phyloP scores from a whole-genome alignment of 1,139 yeast species.

The Candida smagusa region DNA sequence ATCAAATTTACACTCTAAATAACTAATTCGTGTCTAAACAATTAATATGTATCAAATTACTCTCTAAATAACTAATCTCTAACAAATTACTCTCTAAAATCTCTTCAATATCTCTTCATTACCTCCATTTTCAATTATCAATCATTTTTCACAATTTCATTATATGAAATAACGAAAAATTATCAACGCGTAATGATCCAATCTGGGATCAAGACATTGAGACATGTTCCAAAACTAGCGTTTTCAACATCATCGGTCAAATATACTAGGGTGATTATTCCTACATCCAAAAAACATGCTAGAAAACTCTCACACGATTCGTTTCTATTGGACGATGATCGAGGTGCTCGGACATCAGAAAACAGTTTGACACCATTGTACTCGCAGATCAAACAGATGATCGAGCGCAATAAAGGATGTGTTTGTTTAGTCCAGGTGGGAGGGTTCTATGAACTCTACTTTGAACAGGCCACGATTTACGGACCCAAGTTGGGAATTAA shows the following conservation, averaged over 20 bases:
- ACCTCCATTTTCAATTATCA: too few relatives aligned
- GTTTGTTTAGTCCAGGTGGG: slow-evolving; percentile 87
- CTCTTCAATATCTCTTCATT: too few relatives aligned
- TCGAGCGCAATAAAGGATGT: slow-evolving; percentile 55
- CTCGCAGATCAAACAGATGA: slow-evolving; percentile 31
- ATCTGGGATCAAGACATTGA: too few relatives aligned
- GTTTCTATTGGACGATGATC: slow-evolving; percentile 25
- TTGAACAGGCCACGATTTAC: slow-evolving; percentile 76
- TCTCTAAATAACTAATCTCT: too few relatives aligned
- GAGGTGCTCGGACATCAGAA: slow-evolving; percentile 37
- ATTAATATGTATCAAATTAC: too few relatives aligned
- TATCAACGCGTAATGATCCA: too few relatives aligned
- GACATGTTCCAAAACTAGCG: too few relatives aligned
- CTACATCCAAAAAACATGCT: neutral
- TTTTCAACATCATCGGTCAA: neutral
- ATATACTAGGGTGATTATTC: neutral
- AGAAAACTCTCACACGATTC: neutral
- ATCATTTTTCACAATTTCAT: too few relatives aligned
- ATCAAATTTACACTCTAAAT: too few relatives aligned
- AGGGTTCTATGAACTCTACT: slow-evolving; percentile 84
- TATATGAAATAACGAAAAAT: too few relatives aligned
- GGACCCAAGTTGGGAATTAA: slow-evolving; percentile 69
- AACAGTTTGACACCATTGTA: slow-evolving; percentile 36
- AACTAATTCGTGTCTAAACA: too few relatives aligned
- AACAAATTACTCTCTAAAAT: too few relatives aligned